Percentiles rank a stretch among this genome's conserved stretches.
Conservation (phyloP, 805 yeast genomes). For the Candida ipomoeae region DNA sequence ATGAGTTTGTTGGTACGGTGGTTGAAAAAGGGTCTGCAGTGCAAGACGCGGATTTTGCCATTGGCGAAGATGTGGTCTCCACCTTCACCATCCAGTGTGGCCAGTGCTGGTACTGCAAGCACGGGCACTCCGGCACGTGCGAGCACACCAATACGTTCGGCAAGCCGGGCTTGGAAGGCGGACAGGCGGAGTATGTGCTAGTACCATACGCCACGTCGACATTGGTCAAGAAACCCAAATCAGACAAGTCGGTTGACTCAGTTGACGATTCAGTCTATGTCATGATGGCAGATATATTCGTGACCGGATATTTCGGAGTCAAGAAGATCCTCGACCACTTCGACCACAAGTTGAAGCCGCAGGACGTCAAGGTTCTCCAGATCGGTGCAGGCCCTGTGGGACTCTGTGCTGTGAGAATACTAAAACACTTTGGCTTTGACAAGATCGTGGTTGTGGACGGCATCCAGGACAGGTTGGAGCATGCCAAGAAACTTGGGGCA, state of each 20-base stretch:
- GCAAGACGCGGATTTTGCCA: slow-evolving; percentile 24
- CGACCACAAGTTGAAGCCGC: slow-evolving; percentile 5
- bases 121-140: slow-evolving; percentile 54
- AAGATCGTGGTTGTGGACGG: slow-evolving; percentile 47
- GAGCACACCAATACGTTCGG: slow-evolving; percentile 55
- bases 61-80: slow-evolving; percentile 43
- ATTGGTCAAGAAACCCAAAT: slow-evolving; percentile 40
- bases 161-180: slow-evolving; percentile 53
- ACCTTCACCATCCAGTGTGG: slow-evolving; percentile 58
- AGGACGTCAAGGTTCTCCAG: slow-evolving; percentile 43
- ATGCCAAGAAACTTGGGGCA: slow-evolving; percentile 48
- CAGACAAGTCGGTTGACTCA: slow-evolving; percentile 12
- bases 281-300: slow-evolving; percentile 61
- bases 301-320: slow-evolving; percentile 60
- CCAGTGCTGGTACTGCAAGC: slow-evolving; percentile 52
- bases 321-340: slow-evolving; percentile 40
- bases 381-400: slow-evolving; percentile 63
- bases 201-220: slow-evolving; percentile 56
- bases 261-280: slow-evolving; percentile 45
- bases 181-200: slow-evolving; percentile 58
- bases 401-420: slow-evolving; percentile 45
- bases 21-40: slow-evolving; percentile 35
- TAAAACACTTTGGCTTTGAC: slow-evolving; percentile 42
- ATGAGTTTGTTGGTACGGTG: slow-evolving; percentile 46
- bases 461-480: slow-evolving; percentile 43